Base-by-base conservation (phyloP, 805 yeast genomes). In the Hanseniaspora mollemarum region DNA sequence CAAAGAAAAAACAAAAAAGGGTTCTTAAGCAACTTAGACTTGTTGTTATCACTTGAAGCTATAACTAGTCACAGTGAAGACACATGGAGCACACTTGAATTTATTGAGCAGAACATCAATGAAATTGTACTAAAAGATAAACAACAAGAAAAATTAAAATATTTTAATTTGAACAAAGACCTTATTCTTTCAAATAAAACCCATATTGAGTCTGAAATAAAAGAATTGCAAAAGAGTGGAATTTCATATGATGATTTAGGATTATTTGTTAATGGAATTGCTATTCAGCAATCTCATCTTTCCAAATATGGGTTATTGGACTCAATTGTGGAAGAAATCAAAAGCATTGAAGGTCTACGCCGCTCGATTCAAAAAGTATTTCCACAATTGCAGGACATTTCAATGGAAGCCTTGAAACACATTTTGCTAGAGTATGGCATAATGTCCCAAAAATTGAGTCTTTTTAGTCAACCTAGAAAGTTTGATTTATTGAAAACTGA, bases 21-120 rank as follows among this genome's bases (percentile, higher is more conserved):
- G 4, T 74, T 83, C 39, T 88, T 92, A 0, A 71, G 70, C 53
- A 72, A 65, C 57, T 71, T 80, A 0, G 52, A 49, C 22, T 15
- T 40, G 25, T 7, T 42, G 4, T 16, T 41, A n/a, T 16, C 43
- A 2, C 22, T 49, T 1, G 65, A 75, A n/a, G 68, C 68, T 1
- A 58, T 69, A 0, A 71, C 72, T 35, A 66, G 70, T 2, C 55
- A 61, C 1, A 38, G 57, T 0, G 53, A 58, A 15, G 53, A 62
- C 6, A 58, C 71, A 18, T 70, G 73, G 2, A 46, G 74, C 2
- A 55, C 66, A 2, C 49, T 68, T 2, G 38, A 54, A 0, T 57
- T 56, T 15, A 65, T 76, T 1, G 68, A 64, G 19, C 60, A 67
- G 2, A 42, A 76, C 0, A 60, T 77, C 1, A 60, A 66, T 21